Evolutionary conservation across 345 rosid species (phyloP), one percentile per base, ranked within the genome.

Genomic region (Bruguiera gymnorhiza): DNA sequence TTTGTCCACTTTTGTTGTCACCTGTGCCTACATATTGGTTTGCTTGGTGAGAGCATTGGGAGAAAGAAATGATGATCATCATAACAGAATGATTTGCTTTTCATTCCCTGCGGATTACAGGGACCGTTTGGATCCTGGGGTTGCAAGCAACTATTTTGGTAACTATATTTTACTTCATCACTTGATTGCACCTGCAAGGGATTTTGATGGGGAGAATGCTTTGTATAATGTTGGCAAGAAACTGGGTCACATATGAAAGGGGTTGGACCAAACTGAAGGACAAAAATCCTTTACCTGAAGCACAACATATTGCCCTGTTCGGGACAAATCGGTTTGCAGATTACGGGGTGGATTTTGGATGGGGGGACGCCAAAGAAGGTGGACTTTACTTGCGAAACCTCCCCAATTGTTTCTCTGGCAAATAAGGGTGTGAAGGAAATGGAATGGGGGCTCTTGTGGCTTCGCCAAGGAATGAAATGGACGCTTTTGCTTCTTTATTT

Each of bases 61-160:
- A 32, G 70, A 62, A 0, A 37, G 13, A 37, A 37, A 37, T 9
- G 46, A 37, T 37, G 46, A 37, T 37, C 72, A 69, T 0, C 21
- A 5, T n/a, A 52, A 67, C 4, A 31, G 71, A 51, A 32, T 6
- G 1, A 71, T 85, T 0, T 6, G 18, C 1, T 34, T 68, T 16
- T 71, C 24, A 6, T 65, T 78, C 20, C 13, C 80, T 5, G 73
- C 72, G 18, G 83, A 83, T 59, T 76, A 63, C 27, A 76, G 85
- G 23, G 6, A 24, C 26, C 76, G 79, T 26, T 66, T 81, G 53
- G 66, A 69, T 8, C 71, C 60, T 0, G 72, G 74, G 1, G 27
- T 77, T 8, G 79, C 82, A 0, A 16, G 1, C 9, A 73, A 53
- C 0, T 85, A 80, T 34, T 81, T 81, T 8, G 86, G 88, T 13